Base-by-base conservation (phyloP, 345 rosid species). In the Gossypium turneri region DNA sequence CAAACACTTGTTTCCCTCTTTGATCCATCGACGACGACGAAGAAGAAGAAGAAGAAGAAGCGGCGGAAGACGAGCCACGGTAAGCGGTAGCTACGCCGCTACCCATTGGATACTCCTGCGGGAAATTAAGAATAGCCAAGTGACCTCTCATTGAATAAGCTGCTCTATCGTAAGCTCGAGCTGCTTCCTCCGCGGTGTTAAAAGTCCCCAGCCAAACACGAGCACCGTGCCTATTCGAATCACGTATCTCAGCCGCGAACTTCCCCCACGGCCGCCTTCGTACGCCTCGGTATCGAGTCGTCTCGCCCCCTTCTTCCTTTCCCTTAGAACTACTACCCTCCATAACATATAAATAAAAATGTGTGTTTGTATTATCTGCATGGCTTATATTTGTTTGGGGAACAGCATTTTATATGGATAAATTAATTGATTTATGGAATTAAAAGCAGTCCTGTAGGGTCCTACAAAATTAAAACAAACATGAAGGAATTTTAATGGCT, bases 181-280 rank as follows among this genome's bases (percentile, higher is more conserved):
- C 97, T 0, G 98, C 98, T 22, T 91, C 97, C 75, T 94, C 97
- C 0, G 97, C 98, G 0, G 98, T 88, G 78, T 86, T 88, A 72
- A 91, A 93, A 2, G 98, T 94, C 22, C 98, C 98, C 0, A 94
- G 89, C 98, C 98, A 94, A 34, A 94, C 79, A 12, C 98, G 85
- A n/a, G 90, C 90, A 3, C 98, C 95, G 1, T 86, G 95, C 43
- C 87, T 80, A 9, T 84, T 82, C 0, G 97, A 91, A 77, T 94
- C 97, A 0, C 97, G 87, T 72, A 93, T 93, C 91, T 93, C 98
- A 1, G 97, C 95, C 0, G 98, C 98, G 10, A 84, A 93, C 82
- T 91, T 93, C 6, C 97, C 98, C 98, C 98, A 93, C 0, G 98
- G 98, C 79, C 98, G 82, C 77, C 81, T 78, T 17, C 98, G 56